A percentile compares a stretch with the other conserved stretches of the same genome.
Conservation (phyloP, 1,139 yeast species). For the Saccharomyces hybrid region DNA sequence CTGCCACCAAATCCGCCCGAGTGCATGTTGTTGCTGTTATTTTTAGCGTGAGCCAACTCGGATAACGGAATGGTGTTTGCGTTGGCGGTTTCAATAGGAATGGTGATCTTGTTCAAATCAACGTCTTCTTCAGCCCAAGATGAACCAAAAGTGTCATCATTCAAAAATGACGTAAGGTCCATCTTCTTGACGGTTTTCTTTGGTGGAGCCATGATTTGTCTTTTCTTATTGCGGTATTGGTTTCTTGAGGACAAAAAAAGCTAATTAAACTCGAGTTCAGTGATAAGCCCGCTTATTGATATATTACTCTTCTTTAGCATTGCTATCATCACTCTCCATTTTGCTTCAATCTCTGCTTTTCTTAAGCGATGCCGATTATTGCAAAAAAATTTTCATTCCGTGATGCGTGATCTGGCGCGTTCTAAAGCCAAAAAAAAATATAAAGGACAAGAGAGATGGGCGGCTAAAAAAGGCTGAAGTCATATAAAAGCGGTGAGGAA, state of each 20-base stretch:
- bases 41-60: slow-evolving; percentile 22
- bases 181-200: slow-evolving; percentile 44
- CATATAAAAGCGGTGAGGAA: not conserved
- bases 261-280: not conserved
- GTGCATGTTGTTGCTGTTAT: slow-evolving; percentile 3
- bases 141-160: slow-evolving; percentile 47
- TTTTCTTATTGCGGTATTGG: not conserved
- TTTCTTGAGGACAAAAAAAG: not conserved
- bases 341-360: not conserved
- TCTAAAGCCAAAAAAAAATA: not conserved
- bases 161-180: slow-evolving; percentile 49
- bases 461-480: not conserved
- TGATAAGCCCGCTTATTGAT: not conserved
- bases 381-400: slow-evolving; percentile 1
- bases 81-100: slow-evolving; percentile 36
- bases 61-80: slow-evolving; percentile 29
- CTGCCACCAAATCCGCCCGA: slow-evolving; percentile 11
- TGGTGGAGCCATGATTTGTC: slow-evolving; percentile 41
- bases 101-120: slow-evolving; percentile 58
- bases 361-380: not conserved
- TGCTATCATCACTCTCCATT: not conserved
- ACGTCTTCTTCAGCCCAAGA: slow-evolving; percentile 78
- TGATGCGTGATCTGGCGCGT: not conserved
- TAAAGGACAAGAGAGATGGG: not conserved
- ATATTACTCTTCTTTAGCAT: not conserved